A percentile compares a stretch with the other conserved stretches of the same genome.
Evolutionary conservation across 2,329 filamentous ascomycete genomes (phyloP).

Genomic region (Fusarium lyarnte): DNA sequence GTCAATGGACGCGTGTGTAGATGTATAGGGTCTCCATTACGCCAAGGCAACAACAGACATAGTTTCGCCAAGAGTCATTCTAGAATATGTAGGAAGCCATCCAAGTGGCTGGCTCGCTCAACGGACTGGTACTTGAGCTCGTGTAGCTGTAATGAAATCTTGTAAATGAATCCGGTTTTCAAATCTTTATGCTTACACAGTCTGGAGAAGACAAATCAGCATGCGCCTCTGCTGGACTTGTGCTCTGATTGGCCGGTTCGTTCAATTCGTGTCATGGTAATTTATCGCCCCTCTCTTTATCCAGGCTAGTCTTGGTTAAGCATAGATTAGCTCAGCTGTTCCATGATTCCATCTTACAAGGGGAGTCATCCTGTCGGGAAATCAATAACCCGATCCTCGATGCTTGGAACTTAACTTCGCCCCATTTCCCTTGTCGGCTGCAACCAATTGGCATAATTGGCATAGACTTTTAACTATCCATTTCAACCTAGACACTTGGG

Average conservation of each 20-base stretch:
- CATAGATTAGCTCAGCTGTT: neutral
- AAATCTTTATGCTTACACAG: neutral
- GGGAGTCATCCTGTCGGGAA: no score
- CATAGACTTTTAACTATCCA: neutral
- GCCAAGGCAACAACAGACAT: neutral
- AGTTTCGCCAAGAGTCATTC: accelerated
- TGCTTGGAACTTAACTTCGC: neutral
- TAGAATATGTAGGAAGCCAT: accelerated
- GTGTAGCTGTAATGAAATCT: no score
- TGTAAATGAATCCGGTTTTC: neutral
- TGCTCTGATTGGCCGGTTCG: neutral
- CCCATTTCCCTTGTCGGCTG: neutral
- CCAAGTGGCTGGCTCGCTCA: neutral
- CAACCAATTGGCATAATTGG: no score
- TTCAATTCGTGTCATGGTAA: neutral
- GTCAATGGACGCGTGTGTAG: neutral
- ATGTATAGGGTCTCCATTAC: neutral
- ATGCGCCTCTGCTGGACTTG: accelerated
- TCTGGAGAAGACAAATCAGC: neutral
- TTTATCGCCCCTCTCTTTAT: neutral
- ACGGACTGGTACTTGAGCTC: neutral
- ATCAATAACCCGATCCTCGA: neutral
- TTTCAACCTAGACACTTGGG: no score
- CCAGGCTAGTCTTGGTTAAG: neutral
- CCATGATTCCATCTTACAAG: no score